Percentiles rank a stretch among this genome's conserved stretches.
These are phyloP conservation scores for Hypoxylon intermedium DNA, from an alignment of 495 filamentous ascomycete genomes.

Conservation along the genomic window DNA sequence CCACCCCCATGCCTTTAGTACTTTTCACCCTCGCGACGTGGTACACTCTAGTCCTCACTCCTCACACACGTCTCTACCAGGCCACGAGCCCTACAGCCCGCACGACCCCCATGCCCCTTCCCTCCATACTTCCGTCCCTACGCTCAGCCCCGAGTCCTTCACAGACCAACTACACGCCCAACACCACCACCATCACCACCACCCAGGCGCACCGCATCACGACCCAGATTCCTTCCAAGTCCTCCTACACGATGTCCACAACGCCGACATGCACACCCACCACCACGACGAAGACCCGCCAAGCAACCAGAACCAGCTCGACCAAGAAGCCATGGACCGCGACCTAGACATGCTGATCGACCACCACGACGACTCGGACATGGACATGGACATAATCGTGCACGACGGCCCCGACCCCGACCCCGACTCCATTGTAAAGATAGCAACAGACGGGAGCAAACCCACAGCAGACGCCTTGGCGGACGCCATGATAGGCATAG, in stretches of 20 bases:
- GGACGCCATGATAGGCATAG: too few relatives aligned
- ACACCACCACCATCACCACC: conserved; percentile 36
- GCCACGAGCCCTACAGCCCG: conserved; percentile 28
- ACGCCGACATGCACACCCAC: conserved; percentile 26
- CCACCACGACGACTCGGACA: conserved; percentile 41
- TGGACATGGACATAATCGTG: conserved; percentile 31
- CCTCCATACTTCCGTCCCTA: conserved; percentile 5
- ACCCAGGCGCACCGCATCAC: conserved; percentile 22
- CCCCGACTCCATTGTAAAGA: too few relatives aligned
- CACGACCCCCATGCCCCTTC: conserved; percentile 16
- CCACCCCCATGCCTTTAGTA: conserved; percentile 30
- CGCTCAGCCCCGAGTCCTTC: conserved; percentile 11
- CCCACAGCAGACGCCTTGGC: too few relatives aligned
- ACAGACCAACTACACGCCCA: conserved; percentile 28
- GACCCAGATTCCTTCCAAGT: conserved; percentile 52
- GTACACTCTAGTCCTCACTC: conserved; percentile 25
- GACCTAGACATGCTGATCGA: conserved; percentile 64
- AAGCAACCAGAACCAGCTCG: conserved; percentile 26
- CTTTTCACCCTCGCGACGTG: conserved; percentile 28
- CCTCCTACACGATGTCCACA: conserved; percentile 48
- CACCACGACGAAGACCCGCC: conserved; percentile 22
- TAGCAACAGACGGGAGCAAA: background rate
- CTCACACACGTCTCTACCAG: conserved; percentile 25
- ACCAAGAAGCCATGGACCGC: conserved; percentile 52
- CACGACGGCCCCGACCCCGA: conserved; percentile 1